Base-by-base conservation (phyloP, 2,329 filamentous ascomycete species). In the Aspergillus pseudonomiae region DNA sequence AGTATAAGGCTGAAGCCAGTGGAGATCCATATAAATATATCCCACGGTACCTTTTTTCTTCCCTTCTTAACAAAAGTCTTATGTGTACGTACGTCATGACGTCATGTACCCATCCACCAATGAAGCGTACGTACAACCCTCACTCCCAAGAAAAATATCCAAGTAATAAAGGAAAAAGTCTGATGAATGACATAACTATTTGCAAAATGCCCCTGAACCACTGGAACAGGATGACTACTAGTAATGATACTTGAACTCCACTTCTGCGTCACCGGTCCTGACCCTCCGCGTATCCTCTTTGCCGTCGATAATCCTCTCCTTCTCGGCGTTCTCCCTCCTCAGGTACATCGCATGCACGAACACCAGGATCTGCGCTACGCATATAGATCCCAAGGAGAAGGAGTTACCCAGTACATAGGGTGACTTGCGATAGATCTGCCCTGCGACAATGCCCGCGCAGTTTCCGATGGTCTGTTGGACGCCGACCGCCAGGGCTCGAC, bases 241-340 rank as follows among this genome's bases (percentile, higher is more conserved):
- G 60, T 74, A 75, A 69, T 82, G 80, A 67, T 84, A 85, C 48
- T 75, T 78, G 63, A 84, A 85, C 59, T 84, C 82, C 59, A 83
- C 63, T 41, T 77, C 82, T 24, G 77, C 70, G 65, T 85, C 83
- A 2, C 83, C 83, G 0, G 80, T 82, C 67, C 72, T 80, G 1
- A 84, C 76, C 59, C 77, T 79, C 54, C 83, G 73, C 43, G 65
- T 78, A 65, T 85, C 83, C 61, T 80, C 77, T 14, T 75, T 75
- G 62, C 82, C 82, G 24, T 60, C 76, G 2, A 71, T 68, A 63
- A 80, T 80, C 67, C 75, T 76, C 39, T 76, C 70, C 67, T 81
- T 82, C 60, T 68, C 62, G 2, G 62, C 67, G 60, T 84, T 84
- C 65, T 79, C 75, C 21, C 71, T 71, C 4, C 76, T 74, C 57